These are phyloP conservation scores for Aspergillus olivimuriae DNA, from an alignment of 495 filamentous ascomycete species.

Conservation along the genomic window DNA sequence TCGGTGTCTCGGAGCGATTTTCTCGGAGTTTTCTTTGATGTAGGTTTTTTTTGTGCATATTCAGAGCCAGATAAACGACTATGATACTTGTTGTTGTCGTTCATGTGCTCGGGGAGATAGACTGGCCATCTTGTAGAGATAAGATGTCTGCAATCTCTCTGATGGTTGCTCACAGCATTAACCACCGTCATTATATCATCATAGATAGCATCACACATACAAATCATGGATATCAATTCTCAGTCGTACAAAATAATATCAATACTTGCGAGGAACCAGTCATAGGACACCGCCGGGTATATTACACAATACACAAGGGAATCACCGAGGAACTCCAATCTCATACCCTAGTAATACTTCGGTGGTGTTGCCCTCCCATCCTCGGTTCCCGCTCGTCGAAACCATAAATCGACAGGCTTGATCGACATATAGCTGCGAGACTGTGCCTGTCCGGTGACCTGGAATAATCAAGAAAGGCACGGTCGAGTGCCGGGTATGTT, in stretches of 20 bases:
- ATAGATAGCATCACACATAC: no score
- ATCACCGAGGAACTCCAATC: conserved; percentile 53
- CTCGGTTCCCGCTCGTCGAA: conserved; percentile 80
- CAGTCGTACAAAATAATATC: no score
- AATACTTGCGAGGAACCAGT: no score
- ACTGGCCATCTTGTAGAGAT: no score
- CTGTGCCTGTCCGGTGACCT: conserved; percentile 87
- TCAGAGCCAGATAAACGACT: no score
- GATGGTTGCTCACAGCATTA: no score
- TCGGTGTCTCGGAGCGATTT: neutral
- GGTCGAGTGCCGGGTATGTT: conserved; percentile 61
- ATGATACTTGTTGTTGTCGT: no score
- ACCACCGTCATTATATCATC: no score
- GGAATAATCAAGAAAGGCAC: conserved; percentile 94
- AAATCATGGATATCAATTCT: no score
- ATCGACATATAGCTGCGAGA: conserved; percentile 77
- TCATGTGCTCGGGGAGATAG: no score
- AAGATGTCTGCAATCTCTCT: no score
- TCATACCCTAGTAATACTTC: conserved; percentile 95
- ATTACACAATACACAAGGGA: neutral
- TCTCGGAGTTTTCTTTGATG: neutral
- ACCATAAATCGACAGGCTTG: conserved; percentile 86
- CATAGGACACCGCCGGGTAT: neutral
- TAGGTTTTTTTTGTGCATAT: no score
- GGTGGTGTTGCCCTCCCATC: conserved; percentile 91